A percentile compares a stretch with the other conserved stretches of the same genome.
These are phyloP conservation scores for Oryza coarctata DNA, from an alignment of 176 grass and related monocot species.

Conservation along the genomic window DNA sequence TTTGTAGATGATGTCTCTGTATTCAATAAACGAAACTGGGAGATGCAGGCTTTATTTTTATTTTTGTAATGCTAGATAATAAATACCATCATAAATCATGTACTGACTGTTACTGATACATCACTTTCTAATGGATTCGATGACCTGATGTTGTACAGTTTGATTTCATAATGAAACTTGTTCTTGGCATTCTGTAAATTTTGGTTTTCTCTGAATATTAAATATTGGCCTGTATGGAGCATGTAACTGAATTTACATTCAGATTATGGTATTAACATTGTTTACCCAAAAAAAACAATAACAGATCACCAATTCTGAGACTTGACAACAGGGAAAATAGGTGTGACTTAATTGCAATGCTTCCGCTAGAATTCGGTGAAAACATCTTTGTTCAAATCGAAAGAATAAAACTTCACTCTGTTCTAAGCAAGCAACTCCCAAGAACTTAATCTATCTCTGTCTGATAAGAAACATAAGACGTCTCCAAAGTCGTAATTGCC, in stretches of 20 bases:
- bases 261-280: neutral
- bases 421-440: slow-evolving; percentile 58
- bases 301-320: neutral
- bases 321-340: neutral
- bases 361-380: slow-evolving; percentile 35
- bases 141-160: slow-evolving; percentile 5
- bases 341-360: slow-evolving; percentile 10
- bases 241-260: neutral
- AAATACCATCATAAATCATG: neutral
- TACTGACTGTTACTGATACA: neutral
- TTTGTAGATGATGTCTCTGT: neutral
- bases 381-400: slow-evolving; percentile 61
- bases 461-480: slow-evolving; percentile 44
- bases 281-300: neutral
- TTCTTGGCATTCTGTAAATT: neutral
- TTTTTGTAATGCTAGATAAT: slow-evolving; percentile 10
- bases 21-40: neutral
- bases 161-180: neutral
- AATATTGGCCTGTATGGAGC: neutral
- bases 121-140: slow-evolving; percentile 1
- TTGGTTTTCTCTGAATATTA: neutral
- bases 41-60: neutral
- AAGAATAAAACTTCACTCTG: slow-evolving; percentile 18
- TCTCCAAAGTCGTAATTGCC: slow-evolving; percentile 33
- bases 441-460: slow-evolving; percentile 46